Base-by-base conservation (phyloP, 345 rosid species). In the Eutrema heterophyllum region DNA sequence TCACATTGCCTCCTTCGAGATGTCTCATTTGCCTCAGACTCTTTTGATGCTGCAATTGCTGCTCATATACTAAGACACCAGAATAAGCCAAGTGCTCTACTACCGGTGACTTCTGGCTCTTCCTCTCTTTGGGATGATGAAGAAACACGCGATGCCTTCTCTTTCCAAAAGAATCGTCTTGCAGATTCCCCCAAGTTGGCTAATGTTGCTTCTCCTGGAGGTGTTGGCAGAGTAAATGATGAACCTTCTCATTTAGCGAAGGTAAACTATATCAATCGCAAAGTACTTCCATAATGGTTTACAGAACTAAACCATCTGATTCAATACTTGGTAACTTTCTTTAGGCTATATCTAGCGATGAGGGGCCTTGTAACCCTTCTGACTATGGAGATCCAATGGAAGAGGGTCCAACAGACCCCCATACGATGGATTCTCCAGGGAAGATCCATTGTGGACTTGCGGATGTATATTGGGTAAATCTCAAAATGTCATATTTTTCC, bases 21-120 rank as follows among this genome's bases (percentile, higher is more conserved):
- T 70, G 76, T 82, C 51, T 65, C 97, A 15, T 88, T 89, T 76
- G 88, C 87, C 82, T 92, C 95, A 14, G 98, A 96, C 81, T 96
- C 99, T 58, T 96, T 96, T 53, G 99, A 96, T 82, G 99, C 98
- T 67, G 99, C 91, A 59, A 89, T 95, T 72, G 98, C 99, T 78
- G 99, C 97, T 67, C 98, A 96, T 83, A 77, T 96, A 68, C 85
- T 88, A 58, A 86, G 79, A 77, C 91, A 88, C 66, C 96, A 92
- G 77, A 83, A 84, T 79, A 90, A 83, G 81, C 75, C 78, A 70
- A 86, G 71, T 43, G 54, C 70, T 67, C 68, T 73, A 56, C 78
- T 87, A 24, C 55, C 76, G 3, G 51, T 81, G 59, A 50, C 78
- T 71, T 71, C 85, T 77, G 86, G 85, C 66, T 59, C 86, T 45